Evolutionary conservation across 768 basidiomycete species (phyloP), one percentile per base, ranked within the genome.

Genomic region (Naematelia encephala): DNA sequence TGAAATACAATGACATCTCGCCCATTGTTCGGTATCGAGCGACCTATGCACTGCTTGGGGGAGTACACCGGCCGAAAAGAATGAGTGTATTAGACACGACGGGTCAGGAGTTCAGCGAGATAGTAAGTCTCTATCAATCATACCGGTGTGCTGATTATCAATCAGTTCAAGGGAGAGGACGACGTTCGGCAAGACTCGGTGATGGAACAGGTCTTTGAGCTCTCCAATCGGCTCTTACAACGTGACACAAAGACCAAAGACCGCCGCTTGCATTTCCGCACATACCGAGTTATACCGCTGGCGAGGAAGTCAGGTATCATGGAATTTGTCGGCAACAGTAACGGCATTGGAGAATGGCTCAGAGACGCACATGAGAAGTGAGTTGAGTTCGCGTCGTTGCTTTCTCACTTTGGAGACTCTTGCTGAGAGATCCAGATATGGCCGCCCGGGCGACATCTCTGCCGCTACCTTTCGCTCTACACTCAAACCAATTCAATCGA

Each of bases 131-230:
- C n/a, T n/a, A n/a, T n/a, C n/a, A n/a, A 8, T 27, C n/a, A 5
- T 34, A 27, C 10, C 28, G 16, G 39, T 27, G 22, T 16, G 29
- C 54, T 58, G 44, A 54, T n/a, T 11, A n/a, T 28, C 21, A 16
- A 43, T n/a, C 61, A 94, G 91, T 93, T 91, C 79, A 97, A 99
- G 75, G 91, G 91, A 2, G 81, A 84, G 10, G 96, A 99, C 66
- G 96, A 99, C 69, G 75, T 96, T 47, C 86, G 96, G 42, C 96
- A 99, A 77, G 96, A 99, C 72, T 93, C 93, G 0, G 91, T 98
- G 53, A 97, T 99, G 93, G 91, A 97, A 70, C 96, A 99, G 77
- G 91, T 96, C 1, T 99, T 99, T 69, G 84, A 85, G 19, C 81
- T 98, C 19, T 87, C 92, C 56, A 97, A 98, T 63, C 78, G 82